Evolutionary conservation across 2,329 filamentous ascomycete genomes (phyloP), one percentile per base, ranked within the genome.

Genomic region (Xylaria sp.): DNA sequence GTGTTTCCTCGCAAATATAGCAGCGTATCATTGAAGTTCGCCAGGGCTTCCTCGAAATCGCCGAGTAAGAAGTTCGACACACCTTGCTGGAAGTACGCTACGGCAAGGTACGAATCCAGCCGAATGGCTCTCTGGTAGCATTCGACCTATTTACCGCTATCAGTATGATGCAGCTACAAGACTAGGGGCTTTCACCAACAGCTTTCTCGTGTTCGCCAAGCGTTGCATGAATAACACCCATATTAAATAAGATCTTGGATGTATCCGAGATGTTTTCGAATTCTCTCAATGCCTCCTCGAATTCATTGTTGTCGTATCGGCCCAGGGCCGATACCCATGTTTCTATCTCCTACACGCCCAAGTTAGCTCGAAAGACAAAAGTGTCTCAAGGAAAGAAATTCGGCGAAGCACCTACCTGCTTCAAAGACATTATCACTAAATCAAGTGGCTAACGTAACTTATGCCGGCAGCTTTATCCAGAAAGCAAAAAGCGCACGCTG

Each of bases 201-300:
- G 96, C 96, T 85, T 93, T 94, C 79, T 95, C 92, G 82, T 99
- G 96, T 80, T 98, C 94, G 74, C 96, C 96, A 21, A 99, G 86
- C 0, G 96, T 98, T 47, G 96, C 96, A 84, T 98, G 93, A 76
- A 99, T 98, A 47, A 99, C 95, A 75, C 96, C 96, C 82, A 95
- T 97, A 78, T 99, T 99, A 86, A 99, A 99, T 70, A 97, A 86
- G 71, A 99, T 99, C 85, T 97, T 98, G 75, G 96, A 98, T 0
- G 96, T 99, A 80, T 98, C 96, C 70, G 92, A 87, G 77, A 99
- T 97, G 74, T 86, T 88, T 71, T 93, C 92, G 78, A 99, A 98
- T 69, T 92, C 89, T 75, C 86, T 88, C 71, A 98, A 83, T 32
- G 96, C 90, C 73, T 95, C 92, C 77, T 98, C 95, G 82, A 97